phyloP scores from a whole-genome alignment of 2,329 filamentous ascomycete species.

The Reticulascus tulasneorum region DNA sequence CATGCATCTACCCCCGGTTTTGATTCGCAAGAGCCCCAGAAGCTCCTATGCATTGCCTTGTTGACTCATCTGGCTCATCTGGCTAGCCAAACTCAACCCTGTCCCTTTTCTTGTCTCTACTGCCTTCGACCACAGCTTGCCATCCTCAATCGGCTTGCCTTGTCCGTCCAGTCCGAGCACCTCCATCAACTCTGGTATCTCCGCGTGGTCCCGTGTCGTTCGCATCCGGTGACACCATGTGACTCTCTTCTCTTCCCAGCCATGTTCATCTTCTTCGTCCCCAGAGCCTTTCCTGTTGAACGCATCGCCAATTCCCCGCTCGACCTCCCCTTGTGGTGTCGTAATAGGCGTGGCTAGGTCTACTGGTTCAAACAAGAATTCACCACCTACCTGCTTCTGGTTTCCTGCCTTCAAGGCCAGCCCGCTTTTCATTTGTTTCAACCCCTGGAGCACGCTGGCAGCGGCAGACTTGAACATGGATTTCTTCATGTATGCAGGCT shows the following conservation, averaged over 20 bases:
- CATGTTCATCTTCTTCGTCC: constrained; percentile 19
- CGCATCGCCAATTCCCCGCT: constrained; percentile 21
- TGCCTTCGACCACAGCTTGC: constrained; percentile 44
- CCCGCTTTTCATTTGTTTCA: constrained; percentile 55
- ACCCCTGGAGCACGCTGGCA: constrained; percentile 52
- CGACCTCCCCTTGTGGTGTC: constrained; percentile 39
- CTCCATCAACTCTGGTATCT: constrained; percentile 62
- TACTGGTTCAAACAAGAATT: constrained; percentile 68
- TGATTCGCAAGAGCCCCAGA: constrained; percentile 4
- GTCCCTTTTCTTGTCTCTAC: constrained; percentile 48
- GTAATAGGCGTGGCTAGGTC: constrained; percentile 39
- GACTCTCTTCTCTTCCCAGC: constrained; percentile 53
- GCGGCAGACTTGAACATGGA: constrained; percentile 46
- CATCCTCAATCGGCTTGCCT: constrained; percentile 32
- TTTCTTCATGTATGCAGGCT: constrained; percentile 62
- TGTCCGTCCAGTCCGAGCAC: constrained; percentile 54
- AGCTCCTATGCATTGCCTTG: constrained; percentile 6
- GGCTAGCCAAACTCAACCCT: constrained; percentile 45
- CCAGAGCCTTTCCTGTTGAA: constrained; percentile 10
- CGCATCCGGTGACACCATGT: constrained; percentile 82
- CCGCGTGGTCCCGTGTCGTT: constrained; percentile 72
- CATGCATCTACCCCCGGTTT: no score
- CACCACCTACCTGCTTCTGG: constrained; percentile 67
- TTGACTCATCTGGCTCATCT: constrained; percentile 42
- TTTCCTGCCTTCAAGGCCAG: constrained; percentile 62